Conservation (phyloP, 805 yeast species). For the Saccharomycopsis sp. region DNA sequence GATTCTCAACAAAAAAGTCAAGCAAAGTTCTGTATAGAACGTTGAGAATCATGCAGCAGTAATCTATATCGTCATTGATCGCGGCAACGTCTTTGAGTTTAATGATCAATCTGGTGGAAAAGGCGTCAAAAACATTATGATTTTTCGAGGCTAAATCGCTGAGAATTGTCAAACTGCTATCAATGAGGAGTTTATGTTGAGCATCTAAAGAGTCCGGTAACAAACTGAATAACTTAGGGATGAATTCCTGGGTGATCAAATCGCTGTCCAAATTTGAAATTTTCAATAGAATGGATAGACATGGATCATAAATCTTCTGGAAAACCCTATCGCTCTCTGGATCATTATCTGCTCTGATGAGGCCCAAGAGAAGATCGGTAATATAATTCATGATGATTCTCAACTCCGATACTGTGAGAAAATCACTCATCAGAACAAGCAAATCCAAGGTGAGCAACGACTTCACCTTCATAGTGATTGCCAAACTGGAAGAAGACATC, state of each 20-base stretch:
- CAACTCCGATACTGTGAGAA: constrained; percentile 48
- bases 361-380: constrained; percentile 52
- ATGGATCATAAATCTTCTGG: constrained; percentile 9
- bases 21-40: constrained; percentile 12
- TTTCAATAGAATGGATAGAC: constrained; percentile 5
- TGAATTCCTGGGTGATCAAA: constrained; percentile 12
- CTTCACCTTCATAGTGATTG: constrained; percentile 60
- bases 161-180: constrained; percentile 22
- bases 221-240: constrained; percentile 14
- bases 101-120: constrained; percentile 33
- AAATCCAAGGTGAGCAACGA: constrained; percentile 60
- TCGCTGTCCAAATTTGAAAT: constrained; percentile 12
- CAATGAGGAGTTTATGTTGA: neutral
- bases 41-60: constrained; percentile 10
- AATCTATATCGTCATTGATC: constrained; percentile 5
- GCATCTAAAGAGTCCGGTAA: constrained; percentile 5
- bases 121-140: constrained; percentile 31
- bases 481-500: constrained; percentile 58
- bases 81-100: constrained; percentile 23
- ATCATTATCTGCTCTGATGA: constrained; percentile 18
- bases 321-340: constrained; percentile 4
- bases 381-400: constrained; percentile 58
- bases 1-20: constrained; percentile 4
- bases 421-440: constrained; percentile 42
- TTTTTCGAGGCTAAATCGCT: constrained; percentile 30